Percentiles rank a stretch among this genome's conserved stretches.
Conservation (phyloP, 225 moss, liverwort and hornwort species). For the Physcomitrellopsis africana region DNA sequence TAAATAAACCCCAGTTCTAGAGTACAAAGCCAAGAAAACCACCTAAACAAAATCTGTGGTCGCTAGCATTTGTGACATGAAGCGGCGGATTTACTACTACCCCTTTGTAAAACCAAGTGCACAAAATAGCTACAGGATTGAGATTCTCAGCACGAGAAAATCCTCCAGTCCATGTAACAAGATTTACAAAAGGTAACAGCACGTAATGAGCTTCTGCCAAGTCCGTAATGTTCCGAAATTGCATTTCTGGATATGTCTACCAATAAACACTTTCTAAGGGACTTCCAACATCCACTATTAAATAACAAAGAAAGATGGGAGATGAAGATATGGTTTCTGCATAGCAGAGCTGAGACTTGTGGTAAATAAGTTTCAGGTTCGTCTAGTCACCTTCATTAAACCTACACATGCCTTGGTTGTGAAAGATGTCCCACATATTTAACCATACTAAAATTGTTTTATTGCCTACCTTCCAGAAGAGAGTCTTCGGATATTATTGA, state of each 20-base stretch:
- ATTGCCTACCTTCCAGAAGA: constrained; percentile 14
- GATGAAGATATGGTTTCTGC: neutral
- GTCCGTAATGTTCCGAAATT: neutral
- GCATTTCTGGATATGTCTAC: neutral
- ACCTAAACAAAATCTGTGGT: neutral
- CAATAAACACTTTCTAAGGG: neutral
- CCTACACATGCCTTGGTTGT: neutral
- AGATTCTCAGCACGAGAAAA: neutral
- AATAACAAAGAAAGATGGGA: constrained; percentile 11
- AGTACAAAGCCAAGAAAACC: neutral
- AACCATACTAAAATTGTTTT: constrained; percentile 24
- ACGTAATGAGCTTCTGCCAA: neutral
- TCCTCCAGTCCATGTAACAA: neutral
- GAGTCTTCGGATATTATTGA: neutral
- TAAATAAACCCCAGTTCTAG: neutral
- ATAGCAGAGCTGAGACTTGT: no score
- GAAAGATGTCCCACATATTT: neutral
- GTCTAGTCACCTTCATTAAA: neutral
- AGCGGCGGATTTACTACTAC: neutral
- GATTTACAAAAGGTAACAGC: neutral
- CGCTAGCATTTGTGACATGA: neutral
- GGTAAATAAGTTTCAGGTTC: neutral
- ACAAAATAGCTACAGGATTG: neutral
- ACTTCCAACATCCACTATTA: neutral
- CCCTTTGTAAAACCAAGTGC: neutral